Evolutionary conservation across 148 eudicot genomes (phyloP), one percentile per base, ranked within the genome.

Genomic region (Vaccinium darrowii): DNA sequence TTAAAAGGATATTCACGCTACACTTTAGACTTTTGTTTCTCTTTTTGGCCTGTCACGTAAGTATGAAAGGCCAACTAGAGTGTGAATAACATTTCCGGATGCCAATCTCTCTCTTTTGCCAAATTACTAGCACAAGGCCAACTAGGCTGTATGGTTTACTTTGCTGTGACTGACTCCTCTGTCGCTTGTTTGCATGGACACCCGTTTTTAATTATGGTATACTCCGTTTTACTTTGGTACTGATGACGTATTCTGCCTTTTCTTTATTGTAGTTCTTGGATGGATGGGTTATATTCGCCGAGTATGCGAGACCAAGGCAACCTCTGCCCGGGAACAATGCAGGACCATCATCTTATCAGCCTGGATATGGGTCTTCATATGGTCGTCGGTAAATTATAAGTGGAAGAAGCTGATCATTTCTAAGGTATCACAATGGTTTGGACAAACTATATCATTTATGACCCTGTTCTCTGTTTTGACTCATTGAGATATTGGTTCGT

Each of bases 271-370:
- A 95, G 98, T 92, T 91, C 86, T 86, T 95, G 89, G 98, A 95
- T 73, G 98, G 98, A 52, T 95, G 98, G 98, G 98, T 95, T 39
- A 95, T 95, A 57, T 95, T 93, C n/a, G 95, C 97, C 0, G 98
- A 95, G 88, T 95, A 85, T 83, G 94, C 98, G 39, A 91, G 88
- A 82, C 95, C 97, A 82, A 89, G 95, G 75, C 81, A 88, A 15
- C 76, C 85, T 21, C 30, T 86, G 30, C 86, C 65, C 18, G 91
- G 75, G 86, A 85, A 86, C 83, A 84, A 88, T 76, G 86, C 67
- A 36, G 80, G 65, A 14, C 27, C 63, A 36, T 14, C 69, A n/a
- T 7, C 30, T 21, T 19, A 13, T 53, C 58, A 5, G 58, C 18
- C 62, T 71, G 51, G 30, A 30, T 73, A 73, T 6, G 85, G 84